Percentiles rank a stretch among this genome's conserved stretches.
phyloP scores from a whole-genome alignment of 345 rosid species.

The Lenwebbia sp. region DNA sequence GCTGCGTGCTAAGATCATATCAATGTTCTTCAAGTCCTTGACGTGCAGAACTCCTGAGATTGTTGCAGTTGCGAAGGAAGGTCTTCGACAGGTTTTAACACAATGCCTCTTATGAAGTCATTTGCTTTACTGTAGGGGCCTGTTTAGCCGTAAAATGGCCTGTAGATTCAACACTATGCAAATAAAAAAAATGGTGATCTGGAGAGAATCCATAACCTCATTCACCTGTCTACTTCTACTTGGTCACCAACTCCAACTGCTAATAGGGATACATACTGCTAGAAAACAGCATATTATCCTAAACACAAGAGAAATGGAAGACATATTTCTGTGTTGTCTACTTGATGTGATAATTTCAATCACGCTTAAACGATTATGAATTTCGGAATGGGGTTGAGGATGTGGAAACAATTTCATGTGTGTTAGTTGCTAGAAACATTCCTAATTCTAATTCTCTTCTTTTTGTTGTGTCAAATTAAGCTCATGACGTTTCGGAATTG shows the following conservation, averaged over 20 bases:
- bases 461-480: background rate
- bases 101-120: background rate
- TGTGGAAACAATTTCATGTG: background rate
- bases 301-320: background rate
- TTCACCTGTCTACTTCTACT: background rate
- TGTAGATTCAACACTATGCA: background rate
- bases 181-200: background rate
- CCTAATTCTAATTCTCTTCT: background rate
- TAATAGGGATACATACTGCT: background rate
- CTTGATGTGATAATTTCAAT: background rate
- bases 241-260: background rate
- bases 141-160: background rate
- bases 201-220: background rate
- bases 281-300: background rate
- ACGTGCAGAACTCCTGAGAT: conserved; percentile 94
- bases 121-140: background rate
- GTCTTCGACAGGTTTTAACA: conserved; percentile 77
- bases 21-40: conserved; percentile 97
- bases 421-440: background rate
- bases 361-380: background rate
- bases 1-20: conserved; percentile 82
- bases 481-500: background rate
- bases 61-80: conserved; percentile 98
- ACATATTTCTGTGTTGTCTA: background rate
- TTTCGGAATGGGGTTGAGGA: background rate